Evolutionary conservation across 2,329 filamentous ascomycete species (phyloP).

Genomic region (Fusarium euwallaceae): DNA sequence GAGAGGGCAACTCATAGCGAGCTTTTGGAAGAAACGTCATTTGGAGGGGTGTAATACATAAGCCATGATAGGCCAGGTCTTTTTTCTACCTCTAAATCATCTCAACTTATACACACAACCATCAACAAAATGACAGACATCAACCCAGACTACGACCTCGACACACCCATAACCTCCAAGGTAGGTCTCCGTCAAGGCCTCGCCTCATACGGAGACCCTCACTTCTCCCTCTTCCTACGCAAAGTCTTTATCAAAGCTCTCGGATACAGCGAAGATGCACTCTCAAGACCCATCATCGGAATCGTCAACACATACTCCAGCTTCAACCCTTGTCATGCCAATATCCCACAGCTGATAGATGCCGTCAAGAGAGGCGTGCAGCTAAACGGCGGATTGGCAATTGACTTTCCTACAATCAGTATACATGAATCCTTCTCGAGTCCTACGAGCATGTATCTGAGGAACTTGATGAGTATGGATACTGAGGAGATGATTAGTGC

Average conservation of each 20-base stretch:
- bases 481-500: slow-evolving; percentile 83
- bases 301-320: slow-evolving; percentile 80
- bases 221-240: slow-evolving; percentile 80
- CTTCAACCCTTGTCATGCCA: slow-evolving; percentile 82
- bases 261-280: slow-evolving; percentile 78
- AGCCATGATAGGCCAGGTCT: slow-evolving; percentile 37
- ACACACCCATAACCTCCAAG: slow-evolving; percentile 62
- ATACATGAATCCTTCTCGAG: slow-evolving; percentile 77
- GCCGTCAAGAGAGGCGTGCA: slow-evolving; percentile 78
- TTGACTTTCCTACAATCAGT: slow-evolving; percentile 82
- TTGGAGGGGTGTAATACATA: slow-evolving; percentile 36
- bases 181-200: slow-evolving; percentile 74
- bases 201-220: slow-evolving; percentile 78
- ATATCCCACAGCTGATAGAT: slow-evolving; percentile 78
- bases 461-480: slow-evolving; percentile 84
- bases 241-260: slow-evolving; percentile 84
- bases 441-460: slow-evolving; percentile 80
- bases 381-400: slow-evolving; percentile 74
- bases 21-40: slow-evolving; percentile 27
- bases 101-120: neutral
- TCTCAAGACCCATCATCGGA: slow-evolving; percentile 78
- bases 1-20: slow-evolving; percentile 1
- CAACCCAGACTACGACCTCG: slow-evolving; percentile 72
- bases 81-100: neutral
- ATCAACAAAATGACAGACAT: slow-evolving; percentile 32